Evolutionary conservation across 768 basidiomycete species (phyloP), one percentile per base, ranked within the genome.

Genomic region (Mycena leptocephala): DNA sequence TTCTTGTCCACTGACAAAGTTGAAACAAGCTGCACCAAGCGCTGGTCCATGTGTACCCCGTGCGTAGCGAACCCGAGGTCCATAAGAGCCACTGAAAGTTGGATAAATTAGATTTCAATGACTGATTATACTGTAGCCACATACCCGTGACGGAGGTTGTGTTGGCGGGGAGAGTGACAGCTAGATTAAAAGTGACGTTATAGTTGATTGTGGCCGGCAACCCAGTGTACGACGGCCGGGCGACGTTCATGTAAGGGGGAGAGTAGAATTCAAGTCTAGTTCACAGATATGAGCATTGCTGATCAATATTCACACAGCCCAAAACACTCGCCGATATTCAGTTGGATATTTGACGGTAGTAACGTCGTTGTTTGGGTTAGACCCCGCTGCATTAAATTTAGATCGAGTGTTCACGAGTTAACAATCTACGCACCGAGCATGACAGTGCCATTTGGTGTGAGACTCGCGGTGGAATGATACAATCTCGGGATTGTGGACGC

Each of bases 41-140:
- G 83, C 28, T 83, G 83, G 67, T 87, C 87, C 30, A 87, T 86
- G 69, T 87, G 86, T 76, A 87, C 84, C 0, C 84, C 87, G 70
- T 89, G 88, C 2, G 88, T 85, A 2, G 86, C 85, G 76, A 88
- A 88, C 0, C 87, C 87, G 22, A 87, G 81, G 70, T 89, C 87
- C 74, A 86, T 85, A 16, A 89, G 76, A 9, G 84, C 82, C 30
- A 87, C 87, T 88, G 62, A 10, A 35, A 66, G 26, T 22, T 13
- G 48, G 33, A 9, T 70, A 30, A 41, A 62, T 41, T 67, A 24
- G n/a, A 22, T 35, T 24, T 61, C 11, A 22, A 37, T 65, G 32
- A 35, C 14, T 68, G 24, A 39, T 30, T 18, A 35, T 66, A 26
- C 18, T n/a, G n/a, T 26, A 51, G 58, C 37, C 65, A 41, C 58